These are phyloP conservation scores for Neohortaea acidophila DNA, from an alignment of 495 filamentous ascomycete species.

Conservation along the genomic window DNA sequence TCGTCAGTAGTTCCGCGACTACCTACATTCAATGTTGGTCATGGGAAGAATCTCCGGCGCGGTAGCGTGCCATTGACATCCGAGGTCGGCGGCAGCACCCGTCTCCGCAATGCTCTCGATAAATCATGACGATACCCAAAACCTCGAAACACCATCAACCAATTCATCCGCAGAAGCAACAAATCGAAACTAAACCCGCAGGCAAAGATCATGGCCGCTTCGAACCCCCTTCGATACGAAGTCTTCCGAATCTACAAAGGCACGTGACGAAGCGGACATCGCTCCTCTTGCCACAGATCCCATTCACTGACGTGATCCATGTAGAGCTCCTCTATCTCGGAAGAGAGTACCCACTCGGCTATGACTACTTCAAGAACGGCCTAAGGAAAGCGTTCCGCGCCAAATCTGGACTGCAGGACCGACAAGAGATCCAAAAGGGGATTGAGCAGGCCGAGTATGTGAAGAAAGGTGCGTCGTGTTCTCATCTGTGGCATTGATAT, in stretches of 20 bases:
- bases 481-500: too few relatives aligned
- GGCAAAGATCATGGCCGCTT: constrained; percentile 18
- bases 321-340: constrained; percentile 74
- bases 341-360: constrained; percentile 75
- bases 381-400: constrained; percentile 73
- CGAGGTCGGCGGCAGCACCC: too few relatives aligned
- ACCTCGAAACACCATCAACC: too few relatives aligned
- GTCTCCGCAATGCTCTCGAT: too few relatives aligned
- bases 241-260: constrained; percentile 90
- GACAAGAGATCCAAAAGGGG: constrained; percentile 56
- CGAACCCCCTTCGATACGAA: constrained; percentile 46
- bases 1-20: too few relatives aligned
- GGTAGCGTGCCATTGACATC: too few relatives aligned
- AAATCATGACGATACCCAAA: too few relatives aligned
- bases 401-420: constrained; percentile 53
- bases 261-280: constrained; percentile 22
- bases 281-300: too few relatives aligned
- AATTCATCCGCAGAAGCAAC: too few relatives aligned
- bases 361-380: constrained; percentile 62
- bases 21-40: too few relatives aligned
- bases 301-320: neutral
- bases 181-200: too few relatives aligned
- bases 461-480: constrained; percentile 63
- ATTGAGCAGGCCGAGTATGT: constrained; percentile 74
- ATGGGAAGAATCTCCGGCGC: too few relatives aligned